Conservation (phyloP, 2,329 filamentous ascomycete species). For the Fusarium neocosmosporiellum region DNA sequence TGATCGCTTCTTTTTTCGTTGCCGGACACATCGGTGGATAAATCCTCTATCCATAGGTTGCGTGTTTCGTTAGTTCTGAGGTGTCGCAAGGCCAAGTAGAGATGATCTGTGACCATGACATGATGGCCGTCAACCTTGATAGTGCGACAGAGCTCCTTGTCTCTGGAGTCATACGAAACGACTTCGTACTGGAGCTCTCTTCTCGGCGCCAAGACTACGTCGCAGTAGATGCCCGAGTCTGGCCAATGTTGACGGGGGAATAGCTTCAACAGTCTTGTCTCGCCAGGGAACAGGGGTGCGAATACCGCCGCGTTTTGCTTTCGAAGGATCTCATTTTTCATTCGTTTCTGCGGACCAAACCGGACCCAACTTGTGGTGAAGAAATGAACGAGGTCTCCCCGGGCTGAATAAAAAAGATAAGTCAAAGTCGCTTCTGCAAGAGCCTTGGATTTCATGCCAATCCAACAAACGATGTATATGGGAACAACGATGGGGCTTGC, state of each 20-base stretch:
- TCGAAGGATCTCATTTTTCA: neutral
- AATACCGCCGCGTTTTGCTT: neutral
- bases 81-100: neutral
- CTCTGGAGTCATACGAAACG: neutral
- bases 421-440: neutral
- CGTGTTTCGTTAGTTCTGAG: neutral
- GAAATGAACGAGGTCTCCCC: neutral
- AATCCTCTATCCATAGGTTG: neutral
- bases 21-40: neutral
- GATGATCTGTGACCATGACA: neutral
- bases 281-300: neutral
- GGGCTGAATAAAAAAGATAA: neutral
- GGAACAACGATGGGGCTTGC: neutral
- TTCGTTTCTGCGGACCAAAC: neutral
- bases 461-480: neutral
- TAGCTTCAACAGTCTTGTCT: neutral
- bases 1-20: accelerated
- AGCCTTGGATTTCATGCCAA: neutral
- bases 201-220: neutral
- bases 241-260: neutral
- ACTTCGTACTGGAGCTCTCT: neutral
- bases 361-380: neutral
- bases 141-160: neutral
- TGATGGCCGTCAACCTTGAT: neutral
- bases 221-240: neutral